Evolutionary conservation across 1,139 yeast species (phyloP).

Genomic region (Fermentozyma sake): DNA sequence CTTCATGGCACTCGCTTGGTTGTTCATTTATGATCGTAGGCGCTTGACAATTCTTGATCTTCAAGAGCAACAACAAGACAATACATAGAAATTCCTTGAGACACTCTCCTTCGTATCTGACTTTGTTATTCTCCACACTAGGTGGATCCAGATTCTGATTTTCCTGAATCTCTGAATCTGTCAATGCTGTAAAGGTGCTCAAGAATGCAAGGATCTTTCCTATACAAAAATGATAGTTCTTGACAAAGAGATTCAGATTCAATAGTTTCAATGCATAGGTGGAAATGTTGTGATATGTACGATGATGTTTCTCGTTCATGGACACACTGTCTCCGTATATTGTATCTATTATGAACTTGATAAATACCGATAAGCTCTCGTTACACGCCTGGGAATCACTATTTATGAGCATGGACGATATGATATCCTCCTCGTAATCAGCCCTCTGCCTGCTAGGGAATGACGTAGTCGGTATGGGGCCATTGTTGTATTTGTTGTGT

Average conservation of each 20-base stretch:
- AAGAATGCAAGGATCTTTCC: conserved; percentile 39
- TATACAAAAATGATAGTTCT: conserved; percentile 34
- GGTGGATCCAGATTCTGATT: neutral
- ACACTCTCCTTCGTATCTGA: conserved; percentile 19
- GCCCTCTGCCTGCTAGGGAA: no score
- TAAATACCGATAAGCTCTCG: conserved; percentile 30
- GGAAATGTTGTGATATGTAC: conserved; percentile 31
- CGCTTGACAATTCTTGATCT: conserved; percentile 22
- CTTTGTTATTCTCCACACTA: conserved; percentile 8
- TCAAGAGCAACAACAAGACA: conserved; percentile 29
- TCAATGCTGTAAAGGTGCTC: conserved; percentile 23
- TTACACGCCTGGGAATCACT: conserved; percentile 42
- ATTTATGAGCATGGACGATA: conserved; percentile 18
- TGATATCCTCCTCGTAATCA: no score
- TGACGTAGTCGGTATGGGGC: no score
- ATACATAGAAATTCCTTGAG: conserved; percentile 38
- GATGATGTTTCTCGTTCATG: conserved; percentile 8
- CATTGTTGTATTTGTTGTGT: no score
- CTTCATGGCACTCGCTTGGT: no score
- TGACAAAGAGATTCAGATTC: conserved; percentile 36
- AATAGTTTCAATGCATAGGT: conserved; percentile 32
- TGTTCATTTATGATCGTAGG: neutral
- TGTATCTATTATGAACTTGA: conserved; percentile 34
- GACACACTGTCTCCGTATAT: conserved; percentile 13
- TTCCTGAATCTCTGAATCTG: conserved; percentile 5